These are phyloP conservation scores for Saccharum spontaneum DNA, from an alignment of 176 grass and related monocot species.

Conservation along the genomic window DNA sequence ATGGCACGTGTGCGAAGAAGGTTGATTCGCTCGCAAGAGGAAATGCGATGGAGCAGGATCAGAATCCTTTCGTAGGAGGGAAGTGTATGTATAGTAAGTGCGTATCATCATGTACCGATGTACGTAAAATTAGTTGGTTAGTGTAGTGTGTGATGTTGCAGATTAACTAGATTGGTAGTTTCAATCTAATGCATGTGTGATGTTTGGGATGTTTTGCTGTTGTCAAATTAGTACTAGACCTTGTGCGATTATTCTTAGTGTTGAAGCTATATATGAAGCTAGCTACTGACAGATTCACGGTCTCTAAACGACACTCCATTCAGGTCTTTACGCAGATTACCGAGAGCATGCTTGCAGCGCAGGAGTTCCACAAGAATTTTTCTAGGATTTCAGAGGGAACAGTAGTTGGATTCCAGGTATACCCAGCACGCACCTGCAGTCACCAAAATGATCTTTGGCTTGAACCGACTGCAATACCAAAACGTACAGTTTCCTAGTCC, in stretches of 20 bases:
- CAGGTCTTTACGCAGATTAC: neutral
- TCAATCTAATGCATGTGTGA: conserved; percentile 25
- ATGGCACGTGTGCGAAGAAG: conserved; percentile 61
- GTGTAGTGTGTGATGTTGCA: neutral
- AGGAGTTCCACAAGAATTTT: neutral
- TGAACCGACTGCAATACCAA: neutral
- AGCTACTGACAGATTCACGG: neutral
- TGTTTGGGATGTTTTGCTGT: neutral
- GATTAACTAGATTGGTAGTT: conserved; percentile 30
- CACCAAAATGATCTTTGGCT: neutral
- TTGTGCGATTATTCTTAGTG: neutral
- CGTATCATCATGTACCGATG: neutral
- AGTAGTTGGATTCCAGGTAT: neutral
- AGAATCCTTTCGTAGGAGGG: conserved; percentile 2
- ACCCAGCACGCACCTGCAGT: neutral
- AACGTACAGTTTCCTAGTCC: neutral
- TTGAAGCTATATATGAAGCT: neutral
- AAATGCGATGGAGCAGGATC: neutral
- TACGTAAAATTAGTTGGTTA: too few relatives aligned
- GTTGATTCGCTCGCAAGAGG: neutral
- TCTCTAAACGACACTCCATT: neutral
- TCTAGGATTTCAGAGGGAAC: neutral
- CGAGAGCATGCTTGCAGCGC: neutral
- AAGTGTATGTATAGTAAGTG: conserved; percentile 2
- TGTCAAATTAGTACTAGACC: neutral